Percentiles rank a stretch among this genome's conserved stretches.
phyloP scores from a whole-genome alignment of 169 alveolate species.

The Miamiensis avidus region DNA sequence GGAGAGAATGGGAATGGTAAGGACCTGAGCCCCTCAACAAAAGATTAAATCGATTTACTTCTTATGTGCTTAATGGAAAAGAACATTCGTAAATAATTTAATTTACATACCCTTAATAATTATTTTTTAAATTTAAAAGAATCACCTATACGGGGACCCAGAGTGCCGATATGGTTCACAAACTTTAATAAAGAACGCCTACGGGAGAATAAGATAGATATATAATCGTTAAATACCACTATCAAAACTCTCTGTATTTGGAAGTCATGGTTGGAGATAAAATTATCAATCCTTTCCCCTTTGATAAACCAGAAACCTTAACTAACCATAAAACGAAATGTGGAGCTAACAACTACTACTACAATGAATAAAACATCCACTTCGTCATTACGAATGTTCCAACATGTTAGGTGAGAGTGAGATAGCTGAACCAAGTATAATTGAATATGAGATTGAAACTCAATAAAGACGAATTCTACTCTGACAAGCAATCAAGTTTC shows the following conservation, averaged over 20 bases:
- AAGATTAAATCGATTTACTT: conserved; percentile 37
- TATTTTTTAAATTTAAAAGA: too few species aligned
- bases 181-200: background rate
- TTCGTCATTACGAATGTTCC: background rate
- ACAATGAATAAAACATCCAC: background rate
- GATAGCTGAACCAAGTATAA: background rate
- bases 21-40: conserved; percentile 44
- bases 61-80: background rate
- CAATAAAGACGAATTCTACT: too few species aligned
- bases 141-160: background rate
- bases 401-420: background rate
- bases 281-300: background rate
- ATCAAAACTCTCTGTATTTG: background rate
- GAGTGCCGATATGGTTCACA: background rate
- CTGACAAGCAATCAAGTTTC: background rate
- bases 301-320: background rate
- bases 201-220: background rate
- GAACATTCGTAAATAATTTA: too few species aligned
- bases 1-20: conserved; percentile 47
- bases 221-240: background rate
- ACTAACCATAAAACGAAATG: background rate
- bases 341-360: background rate
- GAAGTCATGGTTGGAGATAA: background rate
- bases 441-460: background rate
- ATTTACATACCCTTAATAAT: too few species aligned